Conservation (phyloP, 257 asterid genomes). For the Nicotiana otophora region DNA sequence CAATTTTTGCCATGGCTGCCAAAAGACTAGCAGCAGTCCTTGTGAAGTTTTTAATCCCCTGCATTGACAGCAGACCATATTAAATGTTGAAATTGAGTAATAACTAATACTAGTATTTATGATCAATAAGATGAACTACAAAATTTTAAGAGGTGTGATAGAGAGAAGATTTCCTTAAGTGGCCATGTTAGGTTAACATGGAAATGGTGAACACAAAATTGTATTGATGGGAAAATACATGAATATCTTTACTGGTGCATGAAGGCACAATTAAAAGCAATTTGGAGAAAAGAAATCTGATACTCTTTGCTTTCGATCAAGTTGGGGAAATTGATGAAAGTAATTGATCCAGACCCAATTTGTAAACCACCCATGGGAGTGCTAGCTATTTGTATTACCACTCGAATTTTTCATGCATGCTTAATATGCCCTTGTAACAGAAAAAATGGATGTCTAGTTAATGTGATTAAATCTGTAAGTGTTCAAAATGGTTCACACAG, state of each 20-base stretch:
- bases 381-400: background rate
- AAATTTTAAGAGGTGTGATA: background rate
- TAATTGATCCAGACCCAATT: background rate
- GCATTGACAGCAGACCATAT: constrained; percentile 20
- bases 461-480: background rate
- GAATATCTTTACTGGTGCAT: background rate
- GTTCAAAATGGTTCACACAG: background rate
- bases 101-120: background rate
- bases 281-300: background rate
- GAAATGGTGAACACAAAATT: background rate
- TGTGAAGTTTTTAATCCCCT: constrained; percentile 85
- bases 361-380: background rate
- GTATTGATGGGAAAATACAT: background rate
- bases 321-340: background rate
- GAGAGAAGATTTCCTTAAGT: background rate
- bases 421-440: background rate
- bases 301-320: background rate
- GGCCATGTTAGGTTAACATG: background rate
- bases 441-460: background rate
- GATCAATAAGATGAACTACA: background rate
- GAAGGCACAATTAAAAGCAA: background rate
- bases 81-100: background rate
- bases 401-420: background rate
- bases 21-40: constrained; percentile 63
- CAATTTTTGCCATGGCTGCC: constrained; percentile 81